phyloP scores from a whole-genome alignment of 2,329 filamentous ascomycete species.

The Phaeoacremonium minimum region DNA sequence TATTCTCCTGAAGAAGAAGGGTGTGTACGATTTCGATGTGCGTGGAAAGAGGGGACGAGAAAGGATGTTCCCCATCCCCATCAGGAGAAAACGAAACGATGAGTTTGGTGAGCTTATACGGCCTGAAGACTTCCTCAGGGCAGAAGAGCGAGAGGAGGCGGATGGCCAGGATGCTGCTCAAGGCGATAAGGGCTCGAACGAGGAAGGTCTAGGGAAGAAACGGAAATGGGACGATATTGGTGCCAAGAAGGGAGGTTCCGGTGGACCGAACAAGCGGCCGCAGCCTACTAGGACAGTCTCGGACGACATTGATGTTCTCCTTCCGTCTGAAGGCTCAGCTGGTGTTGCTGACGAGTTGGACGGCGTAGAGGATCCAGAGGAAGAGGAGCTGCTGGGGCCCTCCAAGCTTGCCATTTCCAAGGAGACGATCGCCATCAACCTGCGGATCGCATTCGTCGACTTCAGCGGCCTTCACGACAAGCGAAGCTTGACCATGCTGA shows the following conservation, averaged over 20 bases:
- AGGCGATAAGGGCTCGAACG: slow-evolving; percentile 41
- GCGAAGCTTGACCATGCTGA: slow-evolving; percentile 88
- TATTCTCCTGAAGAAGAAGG: slow-evolving; percentile 81
- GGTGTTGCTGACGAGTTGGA: slow-evolving; percentile 50
- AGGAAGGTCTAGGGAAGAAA: slow-evolving; percentile 79
- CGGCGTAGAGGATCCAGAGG: slow-evolving; percentile 51
- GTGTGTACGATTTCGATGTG: slow-evolving; percentile 90
- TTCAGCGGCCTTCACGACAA: slow-evolving; percentile 91
- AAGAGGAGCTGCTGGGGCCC: slow-evolving; percentile 57
- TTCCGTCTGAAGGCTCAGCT: slow-evolving; percentile 25
- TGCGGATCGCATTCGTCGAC: slow-evolving; percentile 83
- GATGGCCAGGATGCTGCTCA: slow-evolving; percentile 59
- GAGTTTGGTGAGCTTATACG: slow-evolving; percentile 94
- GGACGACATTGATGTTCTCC: slow-evolving; percentile 40
- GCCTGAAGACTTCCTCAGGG: slow-evolving; percentile 88
- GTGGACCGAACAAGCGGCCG: slow-evolving; percentile 56
- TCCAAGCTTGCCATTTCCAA: slow-evolving; percentile 67
- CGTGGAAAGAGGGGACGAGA: slow-evolving; percentile 88
- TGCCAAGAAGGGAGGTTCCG: slow-evolving; percentile 31
- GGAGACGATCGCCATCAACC: slow-evolving; percentile 61
- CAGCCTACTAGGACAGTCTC: slow-evolving; percentile 37
- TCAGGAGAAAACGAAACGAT: slow-evolving; percentile 69
- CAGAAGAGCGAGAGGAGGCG: slow-evolving; percentile 79
- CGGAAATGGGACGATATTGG: slow-evolving; percentile 82
- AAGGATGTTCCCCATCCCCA: slow-evolving; percentile 83